Evolutionary conservation across 495 filamentous ascomycete species (phyloP).

Genomic region (Parathielavia hyrcaniae): DNA sequence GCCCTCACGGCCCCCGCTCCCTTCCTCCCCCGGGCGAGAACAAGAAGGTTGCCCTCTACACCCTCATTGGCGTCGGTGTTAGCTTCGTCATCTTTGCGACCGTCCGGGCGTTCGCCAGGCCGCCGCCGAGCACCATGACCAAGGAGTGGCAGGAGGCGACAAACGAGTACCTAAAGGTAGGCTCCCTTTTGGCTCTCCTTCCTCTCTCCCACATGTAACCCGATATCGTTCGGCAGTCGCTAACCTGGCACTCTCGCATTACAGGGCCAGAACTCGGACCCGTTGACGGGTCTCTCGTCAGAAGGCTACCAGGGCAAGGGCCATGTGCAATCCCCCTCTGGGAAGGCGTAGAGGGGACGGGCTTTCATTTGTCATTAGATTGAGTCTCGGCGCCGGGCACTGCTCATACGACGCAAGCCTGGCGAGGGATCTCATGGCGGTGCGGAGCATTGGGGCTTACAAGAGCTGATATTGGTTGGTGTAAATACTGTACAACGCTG

Average conservation of each 20-base stretch:
- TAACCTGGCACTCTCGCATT: slow-evolving; percentile 16
- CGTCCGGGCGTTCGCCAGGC: slow-evolving; percentile 59
- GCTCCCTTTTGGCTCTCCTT: slow-evolving; percentile 9
- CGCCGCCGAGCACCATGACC: slow-evolving; percentile 77
- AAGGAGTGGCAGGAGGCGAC: slow-evolving; percentile 89
- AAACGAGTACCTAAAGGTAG: slow-evolving; percentile 85
- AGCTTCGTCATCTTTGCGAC: slow-evolving; percentile 59
- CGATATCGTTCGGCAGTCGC: background rate
- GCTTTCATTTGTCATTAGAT: slow-evolving; percentile 41
- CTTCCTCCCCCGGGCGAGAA: slow-evolving; percentile 73
- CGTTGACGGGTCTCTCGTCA: slow-evolving; percentile 77
- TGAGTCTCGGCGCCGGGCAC: slow-evolving; percentile 11
- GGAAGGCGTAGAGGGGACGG: slow-evolving; percentile 32
- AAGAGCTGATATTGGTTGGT: slow-evolving; percentile 20
- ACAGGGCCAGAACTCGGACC: slow-evolving; percentile 79
- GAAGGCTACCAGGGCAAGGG: slow-evolving; percentile 76
- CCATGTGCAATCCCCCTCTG: slow-evolving; percentile 64
- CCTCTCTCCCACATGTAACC: background rate
- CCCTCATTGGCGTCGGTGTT: slow-evolving; percentile 51
- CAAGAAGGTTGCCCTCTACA: slow-evolving; percentile 66
- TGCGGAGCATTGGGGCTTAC: slow-evolving; percentile 18
- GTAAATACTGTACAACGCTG: slow-evolving; percentile 41
- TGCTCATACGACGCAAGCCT: slow-evolving; percentile 18
- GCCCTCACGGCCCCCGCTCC: slow-evolving; percentile 85
- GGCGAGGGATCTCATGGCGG: slow-evolving; percentile 12